Evolutionary conservation across 108 stramenopile species (phyloP).

Genomic region (Chaetoceros muelleri): DNA sequence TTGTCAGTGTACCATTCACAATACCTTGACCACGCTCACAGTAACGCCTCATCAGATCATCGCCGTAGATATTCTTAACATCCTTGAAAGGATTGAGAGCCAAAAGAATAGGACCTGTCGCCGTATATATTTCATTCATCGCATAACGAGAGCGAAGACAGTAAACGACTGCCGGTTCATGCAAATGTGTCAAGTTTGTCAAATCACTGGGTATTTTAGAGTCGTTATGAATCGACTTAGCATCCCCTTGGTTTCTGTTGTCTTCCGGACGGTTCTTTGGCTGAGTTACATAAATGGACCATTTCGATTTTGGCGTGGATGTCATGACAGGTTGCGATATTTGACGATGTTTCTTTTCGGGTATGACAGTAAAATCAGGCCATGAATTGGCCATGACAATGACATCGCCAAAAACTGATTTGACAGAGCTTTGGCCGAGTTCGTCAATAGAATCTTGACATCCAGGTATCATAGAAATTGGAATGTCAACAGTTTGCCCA

Average conservation of each 20-base stretch:
- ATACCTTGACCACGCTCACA: conserved; percentile 23
- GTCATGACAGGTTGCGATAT: background rate
- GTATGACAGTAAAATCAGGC: background rate
- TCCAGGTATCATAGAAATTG: too few species aligned
- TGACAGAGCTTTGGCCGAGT: background rate
- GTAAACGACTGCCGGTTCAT: conserved; percentile 80
- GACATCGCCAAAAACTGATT: background rate
- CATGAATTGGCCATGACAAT: background rate
- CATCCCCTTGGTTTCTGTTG: background rate
- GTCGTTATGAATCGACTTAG: too few species aligned
- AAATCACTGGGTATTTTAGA: conserved; percentile 38
- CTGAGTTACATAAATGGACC: background rate
- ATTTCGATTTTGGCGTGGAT: background rate
- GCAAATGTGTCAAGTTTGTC: conserved; percentile 65
- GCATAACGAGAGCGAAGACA: conserved; percentile 48
- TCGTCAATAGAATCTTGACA: too few species aligned
- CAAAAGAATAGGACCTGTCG: conserved; percentile 81
- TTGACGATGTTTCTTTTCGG: background rate
- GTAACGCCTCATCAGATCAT: conserved; percentile 45
- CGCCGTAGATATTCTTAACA: conserved; percentile 45
- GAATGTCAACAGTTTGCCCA: background rate
- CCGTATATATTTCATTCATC: conserved; percentile 73
- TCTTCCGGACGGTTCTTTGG: background rate
- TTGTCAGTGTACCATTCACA: background rate
- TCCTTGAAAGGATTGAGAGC: conserved; percentile 85